Evolutionary conservation across 2,329 filamentous ascomycete genomes (phyloP), one percentile per base, ranked within the genome.

Genomic region (Exophiala oligosperma): DNA sequence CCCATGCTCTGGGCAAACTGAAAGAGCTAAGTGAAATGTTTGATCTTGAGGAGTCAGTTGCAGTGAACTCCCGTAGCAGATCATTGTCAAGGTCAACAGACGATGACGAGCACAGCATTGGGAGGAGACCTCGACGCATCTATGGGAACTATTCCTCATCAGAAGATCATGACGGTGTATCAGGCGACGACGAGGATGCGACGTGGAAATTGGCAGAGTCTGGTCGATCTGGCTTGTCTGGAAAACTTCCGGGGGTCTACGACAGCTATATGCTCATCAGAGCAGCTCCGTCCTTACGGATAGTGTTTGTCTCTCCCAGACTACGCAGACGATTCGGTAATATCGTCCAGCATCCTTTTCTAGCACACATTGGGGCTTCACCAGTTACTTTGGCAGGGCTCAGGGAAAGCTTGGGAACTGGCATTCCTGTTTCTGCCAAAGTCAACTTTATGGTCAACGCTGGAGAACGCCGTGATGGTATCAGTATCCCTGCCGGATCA

Each of bases 341-440:
- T 59, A 57, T 71, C 59, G 38, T 68, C 59, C 76, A 78, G 61
- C 74, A 72, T 9, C 73, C 74, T 51, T 71, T 79, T 52, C 68
- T 78, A 35, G 73, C 75, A 23, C 74, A 76, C 47, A 70, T 79
- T n/a, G 74, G 72, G 26, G 76, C 75, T 4, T 69, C 75, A 1
- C 48, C 64, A 12, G 66, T 69, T 11, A 70, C 77, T 1, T 70
- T 74, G 21, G 69, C 70, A 50, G 74, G 72, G 12, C 67, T 79
- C 14, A 62, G 69, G 6, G 72, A 77, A 49, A 72, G 76, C 7
- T 69, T 79, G 23, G 57, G 68, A 5, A 66, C 69, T 28, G 75
- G 74, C 21, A 68, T 67, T 3, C 68, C 72, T 44, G 75, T 78
- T 46, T 78, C 76, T 0, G 76, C 76, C 11, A 77, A 76, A 61